Conservation (phyloP, 768 basidiomycete genomes). For the Leccinellum rugosiceps region DNA sequence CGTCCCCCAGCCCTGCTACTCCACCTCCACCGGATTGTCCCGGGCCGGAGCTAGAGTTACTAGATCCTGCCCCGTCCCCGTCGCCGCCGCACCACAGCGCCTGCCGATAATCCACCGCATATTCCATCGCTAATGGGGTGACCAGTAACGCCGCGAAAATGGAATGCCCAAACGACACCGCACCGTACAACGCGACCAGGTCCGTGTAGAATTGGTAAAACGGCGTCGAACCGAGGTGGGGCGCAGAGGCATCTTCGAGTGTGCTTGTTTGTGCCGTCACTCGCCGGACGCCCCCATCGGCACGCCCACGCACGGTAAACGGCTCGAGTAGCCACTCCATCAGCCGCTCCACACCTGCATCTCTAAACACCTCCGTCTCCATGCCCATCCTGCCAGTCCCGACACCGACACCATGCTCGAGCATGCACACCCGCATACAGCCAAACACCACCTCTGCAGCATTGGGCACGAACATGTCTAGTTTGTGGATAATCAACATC, state of each 20-base stretch:
- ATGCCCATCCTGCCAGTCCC: conserved; percentile 3
- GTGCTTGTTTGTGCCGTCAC: conserved; percentile 11
- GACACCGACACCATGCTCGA: conserved; percentile 67
- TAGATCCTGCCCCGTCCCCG: not conserved
- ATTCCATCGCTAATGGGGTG: conserved; percentile 71
- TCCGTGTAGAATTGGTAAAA: conserved; percentile 96
- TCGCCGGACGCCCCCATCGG: not conserved
- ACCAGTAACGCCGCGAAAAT: conserved; percentile 74
- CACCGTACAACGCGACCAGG: conserved; percentile 85
- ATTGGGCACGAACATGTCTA: conserved; percentile 32
- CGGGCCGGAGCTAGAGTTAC: not conserved
- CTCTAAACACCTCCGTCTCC: conserved; percentile 75
- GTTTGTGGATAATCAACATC: conserved; percentile 40
- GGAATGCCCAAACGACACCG: conserved; percentile 82
- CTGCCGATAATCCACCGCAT: conserved; percentile 79
- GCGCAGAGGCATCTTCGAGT: conserved; percentile 53
- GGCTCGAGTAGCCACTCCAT: conserved; percentile 61
- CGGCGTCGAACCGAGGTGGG: conserved; percentile 64
- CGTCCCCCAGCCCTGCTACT: conserved; percentile 3
- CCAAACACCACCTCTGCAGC: conserved; percentile 51
- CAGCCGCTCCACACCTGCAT: conserved; percentile 52
- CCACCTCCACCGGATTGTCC: not conserved
- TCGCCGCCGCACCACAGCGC: conserved; percentile 80
- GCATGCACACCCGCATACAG: conserved; percentile 94
- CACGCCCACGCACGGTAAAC: conserved; percentile 36